Base-by-base conservation (phyloP, 345 rosid species). In the Ricinus communis region DNA sequence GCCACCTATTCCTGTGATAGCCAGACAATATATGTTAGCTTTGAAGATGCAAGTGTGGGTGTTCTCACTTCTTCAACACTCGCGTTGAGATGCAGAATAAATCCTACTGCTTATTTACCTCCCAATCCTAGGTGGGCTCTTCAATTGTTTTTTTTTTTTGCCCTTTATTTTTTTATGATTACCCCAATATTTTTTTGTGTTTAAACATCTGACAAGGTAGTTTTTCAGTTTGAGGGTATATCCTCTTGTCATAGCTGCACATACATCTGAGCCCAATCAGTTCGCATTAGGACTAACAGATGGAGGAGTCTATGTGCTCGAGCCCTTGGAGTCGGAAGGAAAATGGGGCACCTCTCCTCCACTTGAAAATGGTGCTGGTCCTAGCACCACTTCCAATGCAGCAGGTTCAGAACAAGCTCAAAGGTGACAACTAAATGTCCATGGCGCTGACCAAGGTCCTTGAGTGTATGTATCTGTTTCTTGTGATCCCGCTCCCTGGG, bases 261-360 rank as follows among this genome's bases (percentile, higher is more conserved):
- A 93, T 75, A 93, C 96, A 28, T 72, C 83, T 0, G 87, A 88
- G 59, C 83, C 96, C 1, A 85, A 87, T 80, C 96, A 90, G 77
- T 85, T 93, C 77, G 98, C 93, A 3, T 76, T 93, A 65, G 96
- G 96, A 28, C 85, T 90, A 14, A 85, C 85, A 3, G 88, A 93
- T 16, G 96, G 96, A 4, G 85, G 86, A 31, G 88, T 93, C 18
- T 79, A 79, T 62, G 81, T 93, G 15, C 77, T 88, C 5, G 98
- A 90, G 75, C 98, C 98, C 56, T 70, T 68, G 53, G 91, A 93
- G 77, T 68, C 89, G 3, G 90, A 90, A 80, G 91, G 93, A 10
- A 86, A 84, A 80, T 93, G 98, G 96, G 98, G 98, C 45, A 85
- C 85, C 61, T 73, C 91, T 38, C 93, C 98, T 72, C 91, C 94